Evolutionary conservation across 139 green algal species (phyloP), one percentile per base, ranked within the genome.

Genomic region (Nannochloris sp.): DNA sequence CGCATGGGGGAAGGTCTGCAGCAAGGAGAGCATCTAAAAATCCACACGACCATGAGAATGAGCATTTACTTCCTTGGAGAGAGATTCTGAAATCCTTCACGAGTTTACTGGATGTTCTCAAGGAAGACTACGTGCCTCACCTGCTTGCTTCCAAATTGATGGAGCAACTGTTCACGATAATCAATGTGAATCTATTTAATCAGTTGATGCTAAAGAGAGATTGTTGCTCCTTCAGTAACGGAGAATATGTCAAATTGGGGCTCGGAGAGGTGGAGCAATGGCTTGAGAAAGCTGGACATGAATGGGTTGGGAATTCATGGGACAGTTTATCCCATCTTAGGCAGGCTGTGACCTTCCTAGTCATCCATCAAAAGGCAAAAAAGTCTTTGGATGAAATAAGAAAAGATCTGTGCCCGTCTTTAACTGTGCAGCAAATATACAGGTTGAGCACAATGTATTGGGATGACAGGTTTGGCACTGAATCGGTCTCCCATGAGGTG

Each of bases 111-210:
- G 66, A 54, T 4, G 85, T 73, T n/a, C 69, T 98, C 37, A 81
- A 82, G 61, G 76, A 73, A 19, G 90, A 87, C 75, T 29, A 91
- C 51, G 90, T 98, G 60, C 93, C 93, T 6, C 69, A 82, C 62
- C 91, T 95, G 53, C 80, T 98, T 31, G 82, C 95, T 62, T 65
- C 69, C 49, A 81, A 85, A 71, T 77, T 87, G 40, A 78, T 87
- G 66, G 74, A 85, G 63, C 87, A 94, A 82, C 76, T 95, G 12
- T 90, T 97, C 62, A 81, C 73, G 46, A 98, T 98, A 73, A 83
- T 98, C 76, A 98, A 98, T 73, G 93, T 98, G 66, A 70, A 96
- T 79, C 90, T 99, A 12, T 99, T 98, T 85, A 99, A 99, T 87
- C 87, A 95, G 81, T 81, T 99, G 75, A 84, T 98, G 79, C 86